Evolutionary conservation across 176 grass and related monocot species (phyloP).

Genomic region (Stipa capillata): DNA sequence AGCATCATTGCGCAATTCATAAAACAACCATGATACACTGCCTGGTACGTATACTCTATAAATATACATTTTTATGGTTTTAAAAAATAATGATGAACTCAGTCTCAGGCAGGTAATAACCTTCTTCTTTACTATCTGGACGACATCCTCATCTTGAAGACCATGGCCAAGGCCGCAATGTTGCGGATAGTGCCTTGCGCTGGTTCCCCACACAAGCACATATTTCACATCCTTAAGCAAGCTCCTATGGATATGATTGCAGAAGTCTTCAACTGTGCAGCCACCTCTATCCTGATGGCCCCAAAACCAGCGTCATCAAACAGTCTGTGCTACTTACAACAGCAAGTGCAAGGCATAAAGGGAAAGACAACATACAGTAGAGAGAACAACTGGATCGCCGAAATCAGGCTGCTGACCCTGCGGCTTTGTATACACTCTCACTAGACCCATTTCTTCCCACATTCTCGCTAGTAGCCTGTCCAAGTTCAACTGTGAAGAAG

Average conservation of each 20-base stretch:
- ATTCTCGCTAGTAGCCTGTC: constrained; percentile 88
- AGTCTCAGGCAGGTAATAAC: constrained; percentile 24
- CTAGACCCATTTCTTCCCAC: constrained; percentile 99
- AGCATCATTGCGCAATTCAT: constrained; percentile 7
- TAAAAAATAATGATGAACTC: background rate
- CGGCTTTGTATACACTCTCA: constrained; percentile 95
- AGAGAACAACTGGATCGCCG: constrained; percentile 90
- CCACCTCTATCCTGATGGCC: constrained; percentile 88
- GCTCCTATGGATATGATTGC: constrained; percentile 90
- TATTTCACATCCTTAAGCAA: constrained; percentile 96
- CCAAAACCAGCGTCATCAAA: constrained; percentile 5
- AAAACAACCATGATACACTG: no score
- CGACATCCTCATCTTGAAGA: constrained; percentile 91
- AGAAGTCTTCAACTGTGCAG: constrained; percentile 93
- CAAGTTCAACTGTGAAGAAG: constrained; percentile 71
- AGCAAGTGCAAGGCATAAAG: background rate
- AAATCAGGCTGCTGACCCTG: constrained; percentile 98
- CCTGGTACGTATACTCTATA: background rate
- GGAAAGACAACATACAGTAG: constrained; percentile 40
- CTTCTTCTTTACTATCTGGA: constrained; percentile 99
- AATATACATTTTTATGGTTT: background rate
- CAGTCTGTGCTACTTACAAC: background rate
- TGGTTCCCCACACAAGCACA: constrained; percentile 89
- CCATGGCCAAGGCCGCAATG: constrained; percentile 71
- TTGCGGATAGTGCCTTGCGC: constrained; percentile 79